phyloP scores from a whole-genome alignment of 2,329 filamentous ascomycete species.

The Aurifilum marmelostoma region DNA sequence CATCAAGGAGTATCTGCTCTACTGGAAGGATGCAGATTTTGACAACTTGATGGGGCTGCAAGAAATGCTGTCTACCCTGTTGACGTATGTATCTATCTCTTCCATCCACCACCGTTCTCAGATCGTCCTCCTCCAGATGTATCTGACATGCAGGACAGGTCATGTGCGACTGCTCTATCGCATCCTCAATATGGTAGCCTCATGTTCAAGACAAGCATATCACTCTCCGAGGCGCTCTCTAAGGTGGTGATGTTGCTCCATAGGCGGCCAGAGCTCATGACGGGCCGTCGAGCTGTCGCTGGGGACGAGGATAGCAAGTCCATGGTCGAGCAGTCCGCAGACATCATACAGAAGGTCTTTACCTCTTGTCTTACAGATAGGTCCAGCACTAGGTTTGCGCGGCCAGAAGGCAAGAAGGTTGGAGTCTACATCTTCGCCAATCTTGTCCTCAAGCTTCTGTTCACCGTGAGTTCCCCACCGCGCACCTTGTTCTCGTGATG shows the following conservation, averaged over 20 bases:
- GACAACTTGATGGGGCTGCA: slow-evolving; percentile 77
- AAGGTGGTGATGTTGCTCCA: slow-evolving; percentile 84
- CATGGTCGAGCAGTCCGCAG: slow-evolving; percentile 83
- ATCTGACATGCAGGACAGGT: slow-evolving; percentile 50
- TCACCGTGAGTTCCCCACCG: slow-evolving; percentile 61
- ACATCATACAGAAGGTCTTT: slow-evolving; percentile 88
- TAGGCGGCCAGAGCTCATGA: slow-evolving; percentile 75
- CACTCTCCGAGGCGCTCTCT: slow-evolving; percentile 77
- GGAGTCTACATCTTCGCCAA: slow-evolving; percentile 94
- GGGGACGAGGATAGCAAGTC: slow-evolving; percentile 74
- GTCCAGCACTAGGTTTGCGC: slow-evolving; percentile 65
- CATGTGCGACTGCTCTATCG: slow-evolving; percentile 80
- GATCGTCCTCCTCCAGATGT: not conserved
- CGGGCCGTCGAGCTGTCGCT: slow-evolving; percentile 58
- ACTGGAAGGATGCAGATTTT: slow-evolving; percentile 79
- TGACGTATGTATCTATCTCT: slow-evolving; percentile 63
- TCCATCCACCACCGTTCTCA: not conserved
- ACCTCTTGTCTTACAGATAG: slow-evolving; percentile 87
- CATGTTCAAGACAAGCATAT: slow-evolving; percentile 81
- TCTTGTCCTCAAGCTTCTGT: slow-evolving; percentile 83
- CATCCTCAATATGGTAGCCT: slow-evolving; percentile 80
- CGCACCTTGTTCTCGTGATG: not conserved
- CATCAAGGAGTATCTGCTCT: slow-evolving; percentile 78
- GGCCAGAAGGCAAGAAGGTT: slow-evolving; percentile 80
- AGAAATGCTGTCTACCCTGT: slow-evolving; percentile 70